Conservation (phyloP, 108 stramenopile species). For the Skeletonema marinoi region DNA sequence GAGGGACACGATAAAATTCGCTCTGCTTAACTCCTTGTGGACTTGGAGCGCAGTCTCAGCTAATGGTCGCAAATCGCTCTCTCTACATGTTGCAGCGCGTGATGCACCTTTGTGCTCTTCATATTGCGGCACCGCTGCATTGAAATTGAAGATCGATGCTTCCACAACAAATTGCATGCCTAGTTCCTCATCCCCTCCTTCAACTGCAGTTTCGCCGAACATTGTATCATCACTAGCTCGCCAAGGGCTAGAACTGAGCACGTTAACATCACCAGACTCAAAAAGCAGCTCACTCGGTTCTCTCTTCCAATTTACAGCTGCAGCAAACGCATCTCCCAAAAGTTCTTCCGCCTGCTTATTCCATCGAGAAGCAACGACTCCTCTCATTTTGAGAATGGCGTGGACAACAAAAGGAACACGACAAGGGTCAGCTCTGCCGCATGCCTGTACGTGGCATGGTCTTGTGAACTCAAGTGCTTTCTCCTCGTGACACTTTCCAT, state of each 20-base stretch:
- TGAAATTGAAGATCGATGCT: constrained; percentile 41
- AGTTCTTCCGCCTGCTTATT: constrained; percentile 47
- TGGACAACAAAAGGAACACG: constrained; percentile 73
- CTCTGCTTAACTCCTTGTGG: constrained; percentile 24
- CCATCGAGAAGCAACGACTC: constrained; percentile 40
- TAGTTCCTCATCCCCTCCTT: constrained; percentile 35
- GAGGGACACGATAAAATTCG: constrained; percentile 24
- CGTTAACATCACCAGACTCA: constrained; percentile 44
- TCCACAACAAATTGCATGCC: constrained; percentile 53
- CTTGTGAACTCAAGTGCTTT: constrained; percentile 48
- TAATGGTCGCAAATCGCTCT: constrained; percentile 33
- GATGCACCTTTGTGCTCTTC: constrained; percentile 10
- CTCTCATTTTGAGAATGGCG: constrained; percentile 65
- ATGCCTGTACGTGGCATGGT: constrained; percentile 71
- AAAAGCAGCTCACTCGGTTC: constrained; percentile 10
- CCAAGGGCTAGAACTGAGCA: constrained; percentile 44
- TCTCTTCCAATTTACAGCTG: constrained; percentile 22
- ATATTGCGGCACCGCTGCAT: constrained; percentile 17
- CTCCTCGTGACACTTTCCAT: constrained; percentile 66
- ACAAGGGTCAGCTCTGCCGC: constrained; percentile 76
- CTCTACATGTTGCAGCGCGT: constrained; percentile 22
- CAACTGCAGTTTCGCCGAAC: constrained; percentile 17
- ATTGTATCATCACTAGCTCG: constrained; percentile 41
- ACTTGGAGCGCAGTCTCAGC: constrained; percentile 35
- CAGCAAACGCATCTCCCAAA: constrained; percentile 31